A percentile compares a stretch with the other conserved stretches of the same genome.
Evolutionary conservation across 129 eudicot species (phyloP).

Genomic region (Arctium minus): DNA sequence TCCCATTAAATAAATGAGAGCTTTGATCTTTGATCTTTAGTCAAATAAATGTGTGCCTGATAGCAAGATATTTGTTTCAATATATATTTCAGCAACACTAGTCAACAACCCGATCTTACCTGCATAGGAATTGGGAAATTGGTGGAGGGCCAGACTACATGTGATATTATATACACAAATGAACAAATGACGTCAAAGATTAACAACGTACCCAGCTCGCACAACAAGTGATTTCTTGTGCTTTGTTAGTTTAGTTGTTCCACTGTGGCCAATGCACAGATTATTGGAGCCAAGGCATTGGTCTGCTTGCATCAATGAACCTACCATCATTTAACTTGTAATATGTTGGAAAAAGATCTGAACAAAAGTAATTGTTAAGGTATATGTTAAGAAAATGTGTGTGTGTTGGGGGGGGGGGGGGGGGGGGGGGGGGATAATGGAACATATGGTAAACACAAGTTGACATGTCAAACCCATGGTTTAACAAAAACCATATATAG

Average conservation of each 20-base stretch:
- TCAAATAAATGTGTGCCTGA: not conserved
- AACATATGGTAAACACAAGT: not conserved
- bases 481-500: not conserved
- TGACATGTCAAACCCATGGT: not conserved
- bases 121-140: not conserved
- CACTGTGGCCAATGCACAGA: slow-evolving; percentile 23
- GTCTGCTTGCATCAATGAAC: slow-evolving; percentile 31
- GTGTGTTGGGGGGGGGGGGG: not conserved
- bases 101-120: not conserved
- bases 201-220: slow-evolving; percentile 33
- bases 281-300: slow-evolving; percentile 30
- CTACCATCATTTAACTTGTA: slow-evolving; percentile 15
- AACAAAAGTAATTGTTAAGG: not conserved
- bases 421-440: not conserved
- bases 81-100: not conserved
- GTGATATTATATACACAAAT: not conserved
- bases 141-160: not conserved
- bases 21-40: not conserved
- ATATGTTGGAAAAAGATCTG: not conserved
- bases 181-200: not conserved
- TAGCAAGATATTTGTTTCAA: not conserved
- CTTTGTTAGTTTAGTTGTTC: slow-evolving; percentile 22
- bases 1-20: not conserved
- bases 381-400: too few relatives aligned
- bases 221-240: slow-evolving; percentile 29